Base-by-base conservation (phyloP, 768 basidiomycete genomes). In the Pisolithus sp. region DNA sequence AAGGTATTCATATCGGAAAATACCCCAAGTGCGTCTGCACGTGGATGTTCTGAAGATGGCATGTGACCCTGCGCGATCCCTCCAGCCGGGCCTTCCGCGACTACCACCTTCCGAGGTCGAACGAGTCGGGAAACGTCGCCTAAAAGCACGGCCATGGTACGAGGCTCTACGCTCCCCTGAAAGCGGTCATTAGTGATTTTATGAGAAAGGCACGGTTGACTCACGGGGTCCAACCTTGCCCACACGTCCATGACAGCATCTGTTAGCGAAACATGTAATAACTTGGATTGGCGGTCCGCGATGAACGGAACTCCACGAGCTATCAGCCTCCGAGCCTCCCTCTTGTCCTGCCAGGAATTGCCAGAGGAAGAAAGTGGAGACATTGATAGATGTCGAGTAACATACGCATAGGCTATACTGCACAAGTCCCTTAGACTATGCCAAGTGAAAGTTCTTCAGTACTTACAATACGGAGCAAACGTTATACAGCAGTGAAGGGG, bases 391-490 rank as follows among this genome's bases (percentile, higher is more conserved):
- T 77, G 77, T 9, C 88, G 84, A 38, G 81, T 82, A 15, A 71
- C 69, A 58, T 82, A 89, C 2, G 80, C 73, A 61, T 92, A 93
- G 8, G 82, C 76, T 46, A 90, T 68, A 49, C 89, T 90, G 50
- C 44, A 53, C 8, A 38, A 23, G 18, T 26, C 20, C 9, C 23
- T 45, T 28, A 51, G 51, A 39, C 39, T 7, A 34, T 39, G 41
- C 44, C 23, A 2, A 28, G 20, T 24, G 18, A 10, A 31, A 30
- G 9, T 34, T 45, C 10, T n/a, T 7, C 4, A 13, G 17, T 26
- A 73, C 87, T 42, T 62, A 91, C 90, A 77, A 75, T 23, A 89
- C 66, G 8, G 82, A 80, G 37, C 76, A 76, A 26, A 89, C 68
- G 53, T 93, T 93, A 59, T 85, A 89, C 2, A 84, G 58, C 13